phyloP scores from a whole-genome alignment of 192 early-diverging fungal genomes.

The Dissophora globulifera region DNA sequence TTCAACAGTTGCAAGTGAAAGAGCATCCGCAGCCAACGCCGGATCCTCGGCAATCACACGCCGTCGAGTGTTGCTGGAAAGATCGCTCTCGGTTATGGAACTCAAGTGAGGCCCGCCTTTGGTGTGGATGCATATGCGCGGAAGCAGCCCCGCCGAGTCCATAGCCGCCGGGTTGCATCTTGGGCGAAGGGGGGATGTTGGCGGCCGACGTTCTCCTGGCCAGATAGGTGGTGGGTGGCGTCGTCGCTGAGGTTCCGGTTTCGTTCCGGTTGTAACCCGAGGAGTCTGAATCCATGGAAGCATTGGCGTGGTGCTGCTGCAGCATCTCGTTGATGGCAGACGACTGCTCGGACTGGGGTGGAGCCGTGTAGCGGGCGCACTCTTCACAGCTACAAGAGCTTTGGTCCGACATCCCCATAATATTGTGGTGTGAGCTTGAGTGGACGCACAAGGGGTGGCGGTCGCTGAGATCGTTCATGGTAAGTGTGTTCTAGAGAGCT shows the following conservation, averaged over 20 bases:
- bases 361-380: slow-evolving; percentile 33
- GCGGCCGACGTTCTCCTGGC: slow-evolving; percentile 8
- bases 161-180: slow-evolving; percentile 31
- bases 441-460: slow-evolving; percentile 40
- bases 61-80: slow-evolving; percentile 47
- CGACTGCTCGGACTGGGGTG: slow-evolving; percentile 11
- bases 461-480: slow-evolving; percentile 33
- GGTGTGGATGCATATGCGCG: slow-evolving; percentile 3
- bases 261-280: not conserved
- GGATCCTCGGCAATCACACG: slow-evolving; percentile 45
- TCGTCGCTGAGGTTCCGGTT: slow-evolving; percentile 11
- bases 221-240: slow-evolving; percentile 22
- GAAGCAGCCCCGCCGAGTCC: not conserved
- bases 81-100: slow-evolving; percentile 44
- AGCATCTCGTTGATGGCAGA: not conserved
- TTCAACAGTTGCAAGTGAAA: slow-evolving; percentile 39
- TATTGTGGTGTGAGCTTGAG: slow-evolving; percentile 31
- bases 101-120: slow-evolving; percentile 40
- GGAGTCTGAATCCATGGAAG: not conserved
- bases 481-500: no score
- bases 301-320: slow-evolving; percentile 6
- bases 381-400: slow-evolving; percentile 44
- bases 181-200: slow-evolving; percentile 17
- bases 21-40: slow-evolving; percentile 47
- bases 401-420: slow-evolving; percentile 13